Evolutionary conservation across 1,284 basidiomycete genomes (phyloP).

Genomic region (Stereum hirsutum): DNA sequence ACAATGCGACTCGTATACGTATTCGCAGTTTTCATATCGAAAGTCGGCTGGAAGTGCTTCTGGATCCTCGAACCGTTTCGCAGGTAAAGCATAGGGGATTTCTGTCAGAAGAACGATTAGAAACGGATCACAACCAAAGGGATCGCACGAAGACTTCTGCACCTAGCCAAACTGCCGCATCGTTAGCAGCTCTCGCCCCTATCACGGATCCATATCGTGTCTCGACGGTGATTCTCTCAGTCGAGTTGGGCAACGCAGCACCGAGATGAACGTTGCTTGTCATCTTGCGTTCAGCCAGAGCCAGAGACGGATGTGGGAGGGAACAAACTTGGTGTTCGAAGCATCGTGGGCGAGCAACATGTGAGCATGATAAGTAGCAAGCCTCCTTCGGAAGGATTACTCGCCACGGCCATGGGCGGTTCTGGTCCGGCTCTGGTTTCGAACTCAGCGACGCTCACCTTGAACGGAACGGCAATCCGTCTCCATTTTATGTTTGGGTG

Average conservation of each 20-base stretch:
- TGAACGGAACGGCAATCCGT: no score
- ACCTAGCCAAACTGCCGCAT: slow-evolving; percentile 58
- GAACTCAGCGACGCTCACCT: no score
- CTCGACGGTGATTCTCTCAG: slow-evolving; percentile 33
- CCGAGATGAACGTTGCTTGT: slow-evolving; percentile 33
- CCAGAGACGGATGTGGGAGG: no score
- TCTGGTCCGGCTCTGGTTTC: no score
- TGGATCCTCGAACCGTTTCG: slow-evolving; percentile 55
- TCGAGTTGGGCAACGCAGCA: slow-evolving; percentile 35
- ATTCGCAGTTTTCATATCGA: slow-evolving; percentile 51
- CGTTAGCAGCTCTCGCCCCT: slow-evolving; percentile 51
- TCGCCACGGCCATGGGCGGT: no score
- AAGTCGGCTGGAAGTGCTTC: slow-evolving; percentile 41
- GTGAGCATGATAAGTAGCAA: no score
- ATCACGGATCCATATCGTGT: slow-evolving; percentile 46
- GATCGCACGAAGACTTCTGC: no score
- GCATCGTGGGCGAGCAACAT: no score
- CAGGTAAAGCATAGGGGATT: slow-evolving; percentile 63
- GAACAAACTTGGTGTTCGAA: no score
- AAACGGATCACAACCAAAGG: not conserved
- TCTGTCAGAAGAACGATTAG: slow-evolving; percentile 28
- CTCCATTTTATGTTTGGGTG: no score
- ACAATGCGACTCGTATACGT: slow-evolving; percentile 53
- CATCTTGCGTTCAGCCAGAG: no score
- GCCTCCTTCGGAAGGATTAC: no score